phyloP scores from a whole-genome alignment of 768 basidiomycete species.

The Hypholoma sublateritium region DNA sequence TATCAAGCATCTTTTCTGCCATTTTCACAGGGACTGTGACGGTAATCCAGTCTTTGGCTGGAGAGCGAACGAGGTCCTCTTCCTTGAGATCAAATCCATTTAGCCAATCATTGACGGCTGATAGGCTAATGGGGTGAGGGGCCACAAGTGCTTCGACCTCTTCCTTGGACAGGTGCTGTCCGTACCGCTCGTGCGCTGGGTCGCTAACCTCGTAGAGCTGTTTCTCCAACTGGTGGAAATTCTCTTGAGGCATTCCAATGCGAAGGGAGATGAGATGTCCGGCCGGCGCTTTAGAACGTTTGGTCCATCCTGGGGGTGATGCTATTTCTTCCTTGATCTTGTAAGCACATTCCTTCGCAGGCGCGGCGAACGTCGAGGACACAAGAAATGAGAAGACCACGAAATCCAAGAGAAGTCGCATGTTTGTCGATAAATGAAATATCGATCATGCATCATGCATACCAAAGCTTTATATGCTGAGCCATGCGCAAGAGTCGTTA shows the following conservation, averaged over 20 bases:
- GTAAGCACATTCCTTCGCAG: constrained; percentile 19
- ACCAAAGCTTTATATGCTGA: constrained; percentile 6
- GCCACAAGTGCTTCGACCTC: constrained; percentile 63
- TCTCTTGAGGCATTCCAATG: constrained; percentile 52
- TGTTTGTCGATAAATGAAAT: not conserved
- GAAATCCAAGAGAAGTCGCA: constrained; percentile 15
- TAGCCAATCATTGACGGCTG: constrained; percentile 63
- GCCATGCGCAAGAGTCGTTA: not conserved
- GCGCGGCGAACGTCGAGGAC: constrained; percentile 21
- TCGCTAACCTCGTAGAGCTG: constrained; percentile 57
- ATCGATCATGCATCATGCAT: not conserved
- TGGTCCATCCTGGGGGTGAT: constrained; percentile 43
- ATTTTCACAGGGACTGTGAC: constrained; percentile 55
- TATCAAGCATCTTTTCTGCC: constrained; percentile 70
- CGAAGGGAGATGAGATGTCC: constrained; percentile 50
- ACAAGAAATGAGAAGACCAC: constrained; percentile 17
- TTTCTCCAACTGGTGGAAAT: constrained; percentile 44
- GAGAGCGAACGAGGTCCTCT: constrained; percentile 49
- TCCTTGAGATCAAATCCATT: constrained; percentile 51
- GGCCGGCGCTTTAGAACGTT: constrained; percentile 14
- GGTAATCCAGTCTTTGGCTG: constrained; percentile 71
- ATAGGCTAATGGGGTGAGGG: constrained; percentile 53
- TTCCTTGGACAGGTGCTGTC: constrained; percentile 58
- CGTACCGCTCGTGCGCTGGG: constrained; percentile 47
- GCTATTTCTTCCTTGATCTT: constrained; percentile 48